phyloP scores from a whole-genome alignment of 2,329 filamentous ascomycete species.

The Metarhizium anisopliae region DNA sequence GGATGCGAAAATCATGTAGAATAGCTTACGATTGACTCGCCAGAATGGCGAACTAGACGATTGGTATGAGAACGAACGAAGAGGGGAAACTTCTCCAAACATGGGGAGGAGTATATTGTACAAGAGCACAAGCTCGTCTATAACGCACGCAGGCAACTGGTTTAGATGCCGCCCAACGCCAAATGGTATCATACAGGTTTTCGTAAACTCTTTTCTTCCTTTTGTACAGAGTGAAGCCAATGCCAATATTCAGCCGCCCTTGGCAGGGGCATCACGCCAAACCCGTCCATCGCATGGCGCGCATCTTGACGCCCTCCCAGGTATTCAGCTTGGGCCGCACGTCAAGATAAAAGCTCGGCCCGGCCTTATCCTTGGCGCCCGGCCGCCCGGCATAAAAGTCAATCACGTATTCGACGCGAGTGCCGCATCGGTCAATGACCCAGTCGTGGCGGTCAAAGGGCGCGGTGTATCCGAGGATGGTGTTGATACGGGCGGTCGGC shows the following conservation, averaged over 20 bases:
- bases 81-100: background rate
- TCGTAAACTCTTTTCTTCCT: background rate
- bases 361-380: conserved; percentile 24
- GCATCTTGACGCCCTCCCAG: conserved; percentile 61
- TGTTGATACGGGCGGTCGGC: conserved; percentile 76
- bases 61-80: background rate
- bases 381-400: conserved; percentile 83
- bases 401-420: conserved; percentile 85
- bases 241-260: background rate
- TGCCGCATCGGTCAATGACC: conserved; percentile 88
- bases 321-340: conserved; percentile 61
- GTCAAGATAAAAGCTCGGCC: conserved; percentile 56
- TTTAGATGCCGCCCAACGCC: conserved; percentile 12
- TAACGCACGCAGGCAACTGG: background rate
- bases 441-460: conserved; percentile 97
- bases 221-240: background rate
- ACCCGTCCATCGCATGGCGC: conserved; percentile 41
- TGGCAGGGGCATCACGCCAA: conserved; percentile 27
- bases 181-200: conserved; percentile 14
- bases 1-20: background rate
- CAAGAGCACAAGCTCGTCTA: conserved; percentile 1
- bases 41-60: background rate
- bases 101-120: background rate
- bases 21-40: too few relatives aligned
- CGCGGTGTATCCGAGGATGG: conserved; percentile 74